phyloP scores from a whole-genome alignment of 2,329 filamentous ascomycete species.

The Scedosporium minutisporum region DNA sequence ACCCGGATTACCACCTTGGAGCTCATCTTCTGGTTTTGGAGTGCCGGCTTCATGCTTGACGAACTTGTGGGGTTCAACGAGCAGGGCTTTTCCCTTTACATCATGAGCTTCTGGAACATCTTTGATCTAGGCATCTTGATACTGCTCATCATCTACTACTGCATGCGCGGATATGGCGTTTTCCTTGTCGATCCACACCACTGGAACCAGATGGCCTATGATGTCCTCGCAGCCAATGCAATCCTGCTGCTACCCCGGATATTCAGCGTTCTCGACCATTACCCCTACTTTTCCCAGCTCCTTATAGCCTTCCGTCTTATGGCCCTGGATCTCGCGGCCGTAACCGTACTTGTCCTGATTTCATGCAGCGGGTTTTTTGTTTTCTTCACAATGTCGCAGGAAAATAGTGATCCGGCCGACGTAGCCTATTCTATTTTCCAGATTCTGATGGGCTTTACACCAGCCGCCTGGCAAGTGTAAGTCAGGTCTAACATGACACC shows the following conservation, averaged over 20 bases:
- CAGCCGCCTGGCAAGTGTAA: constrained; percentile 84
- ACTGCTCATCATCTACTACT: constrained; percentile 80
- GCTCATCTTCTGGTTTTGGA: constrained; percentile 95
- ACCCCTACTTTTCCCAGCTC: constrained; percentile 90
- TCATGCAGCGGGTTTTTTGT: constrained; percentile 92
- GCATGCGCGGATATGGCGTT: constrained; percentile 78
- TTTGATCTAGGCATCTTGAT: constrained; percentile 87
- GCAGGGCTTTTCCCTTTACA: constrained; percentile 90
- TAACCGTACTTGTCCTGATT: constrained; percentile 76
- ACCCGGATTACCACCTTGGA: constrained; percentile 75
- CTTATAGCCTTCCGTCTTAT: constrained; percentile 91
- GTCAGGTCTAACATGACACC: constrained; percentile 16
- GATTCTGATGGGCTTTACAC: constrained; percentile 91
- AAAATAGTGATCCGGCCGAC: constrained; percentile 57
- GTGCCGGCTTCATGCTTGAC: constrained; percentile 91
- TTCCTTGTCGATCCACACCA: constrained; percentile 66
- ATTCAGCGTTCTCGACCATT: constrained; percentile 89
- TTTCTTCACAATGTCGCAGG: constrained; percentile 76
- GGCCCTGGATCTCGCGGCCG: constrained; percentile 78
- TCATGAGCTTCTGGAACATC: constrained; percentile 96
- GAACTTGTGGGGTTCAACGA: constrained; percentile 95
- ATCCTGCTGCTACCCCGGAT: constrained; percentile 83
- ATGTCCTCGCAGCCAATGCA: constrained; percentile 85
- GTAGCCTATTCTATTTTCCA: constrained; percentile 91
- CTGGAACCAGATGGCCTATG: constrained; percentile 79